Percentiles rank a stretch among this genome's conserved stretches.
These are phyloP conservation scores for Solanum chmielewskii DNA, from an alignment of 257 asterid genomes.

Conservation along the genomic window DNA sequence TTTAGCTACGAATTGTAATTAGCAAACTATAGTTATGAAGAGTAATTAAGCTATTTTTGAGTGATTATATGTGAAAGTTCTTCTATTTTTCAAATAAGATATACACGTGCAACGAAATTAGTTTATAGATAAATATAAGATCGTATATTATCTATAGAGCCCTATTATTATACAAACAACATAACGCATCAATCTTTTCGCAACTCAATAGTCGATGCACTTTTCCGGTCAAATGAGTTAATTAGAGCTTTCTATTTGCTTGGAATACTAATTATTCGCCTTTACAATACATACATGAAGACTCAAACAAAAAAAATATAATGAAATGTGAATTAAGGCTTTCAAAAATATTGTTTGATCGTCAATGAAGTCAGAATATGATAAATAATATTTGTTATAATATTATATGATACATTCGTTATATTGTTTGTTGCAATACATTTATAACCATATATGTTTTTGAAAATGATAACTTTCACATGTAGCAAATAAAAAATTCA, in stretches of 20 bases:
- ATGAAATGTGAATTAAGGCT: not conserved
- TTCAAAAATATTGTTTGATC: not conserved
- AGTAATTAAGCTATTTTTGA: too few relatives aligned
- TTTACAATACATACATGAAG: not conserved
- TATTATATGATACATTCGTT: too few relatives aligned
- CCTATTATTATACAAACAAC: not conserved
- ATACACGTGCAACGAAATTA: not conserved
- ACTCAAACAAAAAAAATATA: not conserved
- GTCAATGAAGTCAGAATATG: not conserved
- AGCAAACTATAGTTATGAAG: too few relatives aligned
- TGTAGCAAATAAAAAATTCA: too few relatives aligned
- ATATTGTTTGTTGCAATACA: not conserved
- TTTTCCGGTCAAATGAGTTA: not conserved
- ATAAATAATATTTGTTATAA: not conserved
- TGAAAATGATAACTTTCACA: too few relatives aligned
- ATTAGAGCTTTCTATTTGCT: not conserved
- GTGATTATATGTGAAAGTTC: too few relatives aligned
- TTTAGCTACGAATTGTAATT: too few relatives aligned
- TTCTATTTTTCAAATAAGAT: not conserved
- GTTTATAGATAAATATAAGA: not conserved
- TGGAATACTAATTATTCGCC: not conserved
- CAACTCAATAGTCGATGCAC: not conserved
- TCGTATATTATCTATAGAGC: not conserved
- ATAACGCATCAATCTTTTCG: not conserved
- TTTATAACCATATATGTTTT: not conserved